Evolutionary conservation across 2,329 filamentous ascomycete species (phyloP).

Genomic region (Pseudogymnoascus sp.): DNA sequence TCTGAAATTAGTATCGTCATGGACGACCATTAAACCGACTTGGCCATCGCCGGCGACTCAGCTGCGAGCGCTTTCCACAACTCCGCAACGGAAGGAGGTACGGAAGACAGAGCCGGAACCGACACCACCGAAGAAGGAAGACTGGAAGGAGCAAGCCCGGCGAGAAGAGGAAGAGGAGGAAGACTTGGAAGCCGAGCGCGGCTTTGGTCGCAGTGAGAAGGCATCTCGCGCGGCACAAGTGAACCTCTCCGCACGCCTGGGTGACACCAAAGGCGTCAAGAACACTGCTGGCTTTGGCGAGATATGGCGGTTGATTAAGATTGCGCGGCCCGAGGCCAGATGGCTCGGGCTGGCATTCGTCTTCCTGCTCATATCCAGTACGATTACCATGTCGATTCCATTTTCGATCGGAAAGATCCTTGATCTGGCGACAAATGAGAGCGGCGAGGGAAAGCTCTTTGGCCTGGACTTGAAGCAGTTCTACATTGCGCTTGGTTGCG

Average conservation of each 20-base stretch:
- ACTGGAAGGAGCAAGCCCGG: slow-evolving; percentile 31
- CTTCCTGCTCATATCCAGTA: slow-evolving; percentile 81
- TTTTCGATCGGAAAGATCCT: slow-evolving; percentile 95
- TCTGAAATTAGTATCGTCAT: slow-evolving; percentile 11
- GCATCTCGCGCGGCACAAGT: slow-evolving; percentile 81
- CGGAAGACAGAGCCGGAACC: slow-evolving; percentile 14
- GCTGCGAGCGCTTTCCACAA: slow-evolving; percentile 25
- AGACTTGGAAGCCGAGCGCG: slow-evolving; percentile 48
- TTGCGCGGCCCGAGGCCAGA: slow-evolving; percentile 76
- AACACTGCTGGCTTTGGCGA: slow-evolving; percentile 62
- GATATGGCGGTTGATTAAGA: slow-evolving; percentile 80
- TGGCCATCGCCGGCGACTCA: slow-evolving; percentile 27
- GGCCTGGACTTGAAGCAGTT: slow-evolving; percentile 82
- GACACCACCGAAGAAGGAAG: slow-evolving; percentile 24
- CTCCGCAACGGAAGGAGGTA: slow-evolving; percentile 10
- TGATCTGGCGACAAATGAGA: slow-evolving; percentile 76
- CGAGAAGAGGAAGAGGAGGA: slow-evolving; percentile 37
- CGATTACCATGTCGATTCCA: slow-evolving; percentile 91
- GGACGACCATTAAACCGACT: slow-evolving; percentile 18
- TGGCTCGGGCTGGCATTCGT: slow-evolving; percentile 74
- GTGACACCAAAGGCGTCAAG: slow-evolving; percentile 56
- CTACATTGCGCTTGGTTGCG: slow-evolving; percentile 69
- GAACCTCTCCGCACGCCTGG: slow-evolving; percentile 80
- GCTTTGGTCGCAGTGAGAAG: slow-evolving; percentile 71
- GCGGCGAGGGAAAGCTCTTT: slow-evolving; percentile 64